A percentile compares a stretch with the other conserved stretches of the same genome.
Evolutionary conservation across 108 stramenopile species (phyloP).

Genomic region (Aurantiochytrium sp.): DNA sequence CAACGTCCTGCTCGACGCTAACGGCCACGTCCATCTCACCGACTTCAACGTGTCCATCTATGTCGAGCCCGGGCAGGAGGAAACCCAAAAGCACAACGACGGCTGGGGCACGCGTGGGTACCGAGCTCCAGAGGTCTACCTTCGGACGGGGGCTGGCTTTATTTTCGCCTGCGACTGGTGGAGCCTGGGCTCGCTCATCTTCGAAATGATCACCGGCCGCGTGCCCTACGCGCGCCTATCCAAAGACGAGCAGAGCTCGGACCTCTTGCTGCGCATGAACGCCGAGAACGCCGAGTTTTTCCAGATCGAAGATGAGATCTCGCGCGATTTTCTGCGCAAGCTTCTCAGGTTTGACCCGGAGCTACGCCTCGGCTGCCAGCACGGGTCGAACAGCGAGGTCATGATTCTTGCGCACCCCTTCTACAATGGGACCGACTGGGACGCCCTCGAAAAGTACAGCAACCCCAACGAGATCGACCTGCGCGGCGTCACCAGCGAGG

Average conservation of each 20-base stretch:
- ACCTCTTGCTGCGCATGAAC: constrained; percentile 20
- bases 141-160: background rate
- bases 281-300: background rate
- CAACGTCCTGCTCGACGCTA: constrained; percentile 15
- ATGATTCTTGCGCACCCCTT: constrained; percentile 31
- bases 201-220: background rate
- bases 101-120: constrained; percentile 24
- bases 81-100: constrained; percentile 4
- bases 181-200: constrained; percentile 27
- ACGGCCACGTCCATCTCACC: background rate
- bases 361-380: constrained; percentile 10
- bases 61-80: background rate
- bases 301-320: background rate
- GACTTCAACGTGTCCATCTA: constrained; percentile 29
- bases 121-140: constrained; percentile 8
- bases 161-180: constrained; percentile 26
- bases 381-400: constrained; percentile 23
- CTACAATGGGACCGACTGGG: background rate
- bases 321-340: background rate
- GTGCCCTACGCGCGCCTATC: background rate
- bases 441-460: background rate
- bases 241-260: background rate
- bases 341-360: constrained; percentile 1
- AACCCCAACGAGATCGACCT: constrained; percentile 15
- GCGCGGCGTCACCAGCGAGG: background rate